These are phyloP conservation scores for Phytophthora brassicae DNA, from an alignment of 352 stramenopile species.

Conservation along the genomic window DNA sequence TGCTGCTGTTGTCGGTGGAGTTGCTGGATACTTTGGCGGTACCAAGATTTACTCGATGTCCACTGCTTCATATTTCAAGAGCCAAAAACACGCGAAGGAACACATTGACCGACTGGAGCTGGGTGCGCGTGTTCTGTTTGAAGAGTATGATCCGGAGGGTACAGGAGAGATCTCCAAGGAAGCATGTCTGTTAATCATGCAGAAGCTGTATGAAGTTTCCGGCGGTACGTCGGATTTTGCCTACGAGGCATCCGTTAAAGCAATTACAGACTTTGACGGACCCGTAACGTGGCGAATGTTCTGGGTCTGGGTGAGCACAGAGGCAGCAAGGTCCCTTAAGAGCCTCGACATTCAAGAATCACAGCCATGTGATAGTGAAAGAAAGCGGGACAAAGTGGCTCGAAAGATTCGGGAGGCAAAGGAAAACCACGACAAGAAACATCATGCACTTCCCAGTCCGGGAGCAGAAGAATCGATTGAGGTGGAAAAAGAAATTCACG, in stretches of 20 bases:
- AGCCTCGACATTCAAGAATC: slow-evolving; percentile 41
- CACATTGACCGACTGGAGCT: slow-evolving; percentile 82
- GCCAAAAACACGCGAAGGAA: slow-evolving; percentile 69
- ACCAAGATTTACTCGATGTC: slow-evolving; percentile 72
- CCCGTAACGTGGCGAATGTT: slow-evolving; percentile 80
- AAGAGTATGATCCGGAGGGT: slow-evolving; percentile 67
- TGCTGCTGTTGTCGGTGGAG: slow-evolving; percentile 72
- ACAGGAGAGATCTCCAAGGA: slow-evolving; percentile 66
- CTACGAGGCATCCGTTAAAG: slow-evolving; percentile 56
- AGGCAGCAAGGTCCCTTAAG: slow-evolving; percentile 68
- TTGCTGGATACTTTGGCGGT: slow-evolving; percentile 79
- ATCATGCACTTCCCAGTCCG: slow-evolving; percentile 12
- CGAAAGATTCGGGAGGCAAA: slow-evolving; percentile 27
- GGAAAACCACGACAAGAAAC: slow-evolving; percentile 27
- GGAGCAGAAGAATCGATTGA: slow-evolving; percentile 9
- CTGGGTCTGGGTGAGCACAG: slow-evolving; percentile 83
- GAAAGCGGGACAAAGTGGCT: slow-evolving; percentile 29
- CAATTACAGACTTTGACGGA: slow-evolving; percentile 70
- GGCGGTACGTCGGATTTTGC: slow-evolving; percentile 61
- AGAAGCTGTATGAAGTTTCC: slow-evolving; percentile 71
- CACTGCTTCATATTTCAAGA: slow-evolving; percentile 74
- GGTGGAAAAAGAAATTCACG: slow-evolving; percentile 31
- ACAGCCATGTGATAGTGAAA: slow-evolving; percentile 12
- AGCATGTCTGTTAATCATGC: slow-evolving; percentile 73
- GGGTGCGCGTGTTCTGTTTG: slow-evolving; percentile 81